Conservation (phyloP, 2,329 filamentous ascomycete genomes). For the Raffaelea ambrosiae region DNA sequence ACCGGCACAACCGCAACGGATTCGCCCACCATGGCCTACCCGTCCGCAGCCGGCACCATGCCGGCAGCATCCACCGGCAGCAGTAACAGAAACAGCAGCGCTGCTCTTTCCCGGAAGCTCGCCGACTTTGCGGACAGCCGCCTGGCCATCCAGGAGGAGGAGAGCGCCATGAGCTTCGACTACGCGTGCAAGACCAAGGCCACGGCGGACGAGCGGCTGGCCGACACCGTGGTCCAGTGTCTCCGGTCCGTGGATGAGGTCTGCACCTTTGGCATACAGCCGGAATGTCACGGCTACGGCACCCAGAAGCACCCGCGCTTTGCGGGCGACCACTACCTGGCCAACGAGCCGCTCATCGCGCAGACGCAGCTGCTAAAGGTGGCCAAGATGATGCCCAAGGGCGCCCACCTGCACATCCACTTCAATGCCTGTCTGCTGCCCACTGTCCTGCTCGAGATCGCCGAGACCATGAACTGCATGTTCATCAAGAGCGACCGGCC, state of each 20-base stretch:
- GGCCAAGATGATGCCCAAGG: conserved; percentile 57
- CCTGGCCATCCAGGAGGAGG: conserved; percentile 19
- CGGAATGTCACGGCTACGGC: conserved; percentile 24
- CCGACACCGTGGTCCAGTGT: conserved; percentile 29
- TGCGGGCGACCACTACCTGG: conserved; percentile 49
- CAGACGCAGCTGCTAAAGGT: conserved; percentile 49
- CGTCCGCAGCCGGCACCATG: too few species aligned
- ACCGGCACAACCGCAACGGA: too few species aligned
- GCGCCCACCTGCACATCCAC: conserved; percentile 64
- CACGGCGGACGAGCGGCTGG: conserved; percentile 25
- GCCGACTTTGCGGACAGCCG: conserved; percentile 23
- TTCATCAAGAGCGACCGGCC: conserved; percentile 56
- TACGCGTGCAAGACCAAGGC: conserved; percentile 23
- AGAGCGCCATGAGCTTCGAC: conserved; percentile 32
- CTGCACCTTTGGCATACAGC: conserved; percentile 25
- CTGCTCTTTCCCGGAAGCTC: background rate
- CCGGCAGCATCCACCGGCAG: too few species aligned
- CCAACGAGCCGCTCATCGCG: conserved; percentile 44
- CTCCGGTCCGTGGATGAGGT: conserved; percentile 27
- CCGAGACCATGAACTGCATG: conserved; percentile 53
- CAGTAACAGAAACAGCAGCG: too few species aligned
- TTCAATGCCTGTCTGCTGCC: conserved; percentile 68
- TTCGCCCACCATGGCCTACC: too few species aligned
- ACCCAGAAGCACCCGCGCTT: conserved; percentile 37
- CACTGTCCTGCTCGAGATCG: conserved; percentile 46